Conservation (phyloP, 1,284 basidiomycete genomes). For the Trametes versicolor region DNA sequence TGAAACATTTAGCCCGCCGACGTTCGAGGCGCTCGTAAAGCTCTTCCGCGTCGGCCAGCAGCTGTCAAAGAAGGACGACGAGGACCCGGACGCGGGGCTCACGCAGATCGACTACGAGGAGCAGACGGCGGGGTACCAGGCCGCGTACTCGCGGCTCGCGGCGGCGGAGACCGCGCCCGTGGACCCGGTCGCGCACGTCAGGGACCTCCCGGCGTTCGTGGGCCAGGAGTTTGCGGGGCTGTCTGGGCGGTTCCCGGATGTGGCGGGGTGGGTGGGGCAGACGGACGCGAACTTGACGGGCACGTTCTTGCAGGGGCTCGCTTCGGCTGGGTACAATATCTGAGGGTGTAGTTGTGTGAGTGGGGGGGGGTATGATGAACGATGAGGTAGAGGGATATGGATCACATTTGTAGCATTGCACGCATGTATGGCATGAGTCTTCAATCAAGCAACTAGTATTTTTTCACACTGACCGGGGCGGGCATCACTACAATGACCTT, state of each 20-base stretch:
- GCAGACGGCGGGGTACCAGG: conserved; percentile 91
- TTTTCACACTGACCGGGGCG: neutral
- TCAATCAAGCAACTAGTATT: conserved; percentile 5
- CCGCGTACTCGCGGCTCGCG: conserved; percentile 90
- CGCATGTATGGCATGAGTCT: conserved; percentile 16
- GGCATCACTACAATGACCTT: too few species aligned
- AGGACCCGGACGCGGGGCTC: conserved; percentile 71
- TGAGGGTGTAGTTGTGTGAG: neutral
- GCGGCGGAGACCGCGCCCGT: conserved; percentile 69
- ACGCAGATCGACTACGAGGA: conserved; percentile 91
- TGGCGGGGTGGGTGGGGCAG: conserved; percentile 49
- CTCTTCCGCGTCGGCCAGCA: conserved; percentile 83
- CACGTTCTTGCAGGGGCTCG: conserved; percentile 56
- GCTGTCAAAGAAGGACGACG: conserved; percentile 53
- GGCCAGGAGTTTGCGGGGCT: conserved; percentile 54
- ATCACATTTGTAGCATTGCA: conserved; percentile 26
- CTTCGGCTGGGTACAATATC: conserved; percentile 33
- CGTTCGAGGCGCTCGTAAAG: conserved; percentile 80
- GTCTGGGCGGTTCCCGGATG: conserved; percentile 43
- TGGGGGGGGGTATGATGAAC: neutral
- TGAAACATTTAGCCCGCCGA: conserved; percentile 60
- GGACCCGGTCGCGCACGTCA: conserved; percentile 71
- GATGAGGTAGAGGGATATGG: conserved; percentile 8
- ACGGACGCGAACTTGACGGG: conserved; percentile 48
- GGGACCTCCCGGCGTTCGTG: conserved; percentile 63